Conservation (phyloP, 2,329 filamentous ascomycete genomes). For the Conoideocrella luteorostrata region DNA sequence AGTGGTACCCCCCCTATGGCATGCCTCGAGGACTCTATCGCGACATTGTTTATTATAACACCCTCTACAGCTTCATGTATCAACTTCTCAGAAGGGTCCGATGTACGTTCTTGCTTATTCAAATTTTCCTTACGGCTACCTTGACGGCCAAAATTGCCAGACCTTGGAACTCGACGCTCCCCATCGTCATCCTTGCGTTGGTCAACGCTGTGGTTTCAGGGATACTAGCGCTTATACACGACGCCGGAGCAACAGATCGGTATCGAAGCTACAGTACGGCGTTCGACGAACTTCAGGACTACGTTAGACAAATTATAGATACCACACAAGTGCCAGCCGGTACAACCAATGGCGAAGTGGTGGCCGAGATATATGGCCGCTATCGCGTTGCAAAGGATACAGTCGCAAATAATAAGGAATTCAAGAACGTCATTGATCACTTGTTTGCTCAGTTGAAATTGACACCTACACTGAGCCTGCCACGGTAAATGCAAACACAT, state of each 20-base stretch:
- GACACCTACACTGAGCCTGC: too few species aligned
- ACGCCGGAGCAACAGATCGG: constrained; percentile 46
- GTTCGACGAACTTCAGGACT: constrained; percentile 43
- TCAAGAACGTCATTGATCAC: constrained; percentile 29
- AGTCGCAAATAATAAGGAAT: constrained; percentile 41
- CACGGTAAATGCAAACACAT: too few species aligned
- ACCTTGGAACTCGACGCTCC: constrained; percentile 27
- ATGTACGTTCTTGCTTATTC: constrained; percentile 41
- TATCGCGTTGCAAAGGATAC: constrained; percentile 40
- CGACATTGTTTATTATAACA: constrained; percentile 38
- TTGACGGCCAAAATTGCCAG: constrained; percentile 44
- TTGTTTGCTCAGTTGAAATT: constrained; percentile 10
- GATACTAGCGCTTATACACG: constrained; percentile 44
- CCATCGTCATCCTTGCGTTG: constrained; percentile 44
- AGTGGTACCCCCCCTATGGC: constrained; percentile 40
- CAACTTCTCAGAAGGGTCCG: constrained; percentile 34
- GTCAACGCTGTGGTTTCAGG: constrained; percentile 45
- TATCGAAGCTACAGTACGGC: constrained; percentile 44
- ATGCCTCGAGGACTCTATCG: constrained; percentile 43
- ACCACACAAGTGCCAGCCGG: constrained; percentile 37
- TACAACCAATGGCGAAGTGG: constrained; percentile 37
- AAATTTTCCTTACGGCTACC: constrained; percentile 42
- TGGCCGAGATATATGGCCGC: constrained; percentile 40
- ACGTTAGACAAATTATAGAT: constrained; percentile 43
- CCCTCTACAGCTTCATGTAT: constrained; percentile 38